Base-by-base conservation (phyloP, 768 basidiomycete species). In the Trametopsis cervina region DNA sequence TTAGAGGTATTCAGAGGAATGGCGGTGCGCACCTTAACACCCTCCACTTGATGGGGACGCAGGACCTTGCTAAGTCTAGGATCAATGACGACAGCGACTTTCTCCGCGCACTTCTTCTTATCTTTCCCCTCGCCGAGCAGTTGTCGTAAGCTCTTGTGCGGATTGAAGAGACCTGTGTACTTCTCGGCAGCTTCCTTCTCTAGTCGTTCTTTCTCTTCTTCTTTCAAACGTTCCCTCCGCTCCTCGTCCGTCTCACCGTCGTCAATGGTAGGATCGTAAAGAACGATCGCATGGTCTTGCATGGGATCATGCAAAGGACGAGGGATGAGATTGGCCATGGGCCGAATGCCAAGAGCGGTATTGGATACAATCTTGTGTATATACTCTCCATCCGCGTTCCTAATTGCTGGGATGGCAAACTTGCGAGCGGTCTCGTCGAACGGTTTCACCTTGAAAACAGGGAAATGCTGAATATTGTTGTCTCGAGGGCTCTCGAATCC, bases 71-170 rank as follows among this genome's bases (percentile, higher is more conserved):
- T 69, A 27, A 99, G 68, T 33, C 77, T 73, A 4, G 95, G 95
- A 61, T 97, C 95, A 37, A 99, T 96, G 33, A 99, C 96, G 10
- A 99, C 95, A 2, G 95, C 87, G 2, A 99, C 91, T 66, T 96
- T 98, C 12, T 75, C 70, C 17, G 69, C 66, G 46, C 75, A 72
- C 52, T 75, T 74, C 60, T 83, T 85, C 70, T 81, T 80, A 57
- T 77, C 77, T 54, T 74, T 77, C 18, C 75, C 77, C 60, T 88
- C 80, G 17, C 89, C 91, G 9, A 91, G 70, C 50, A 92, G 66
- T 46, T 78, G 72, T 61, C 81, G 84, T 54, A 99, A 66, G 60
- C 84, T 94, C 74, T 93, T 96, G 69, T 99, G 95, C 2, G 92
- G 92, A 61, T 90, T 90, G 63, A 74, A 87, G 73, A 85, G 69